These are phyloP conservation scores for Phytophthora cryptogea DNA, from an alignment of 352 stramenopile genomes.

Conservation along the genomic window DNA sequence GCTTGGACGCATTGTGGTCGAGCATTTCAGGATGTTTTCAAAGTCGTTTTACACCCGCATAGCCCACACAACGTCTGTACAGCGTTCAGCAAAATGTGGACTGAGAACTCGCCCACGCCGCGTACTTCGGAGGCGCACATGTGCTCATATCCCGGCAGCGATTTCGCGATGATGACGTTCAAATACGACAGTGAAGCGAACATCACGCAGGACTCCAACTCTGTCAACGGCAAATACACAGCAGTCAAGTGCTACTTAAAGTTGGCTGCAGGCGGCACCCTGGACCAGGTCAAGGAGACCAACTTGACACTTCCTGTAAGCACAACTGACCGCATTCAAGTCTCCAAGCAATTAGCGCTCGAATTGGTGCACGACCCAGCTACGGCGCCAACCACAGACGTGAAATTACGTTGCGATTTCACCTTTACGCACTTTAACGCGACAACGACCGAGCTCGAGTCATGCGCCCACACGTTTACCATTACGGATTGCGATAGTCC, in stretches of 20 bases:
- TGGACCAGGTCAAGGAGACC: background rate
- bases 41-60: conserved; percentile 41
- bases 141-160: conserved; percentile 27
- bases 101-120: conserved; percentile 13
- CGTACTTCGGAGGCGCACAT: conserved; percentile 5
- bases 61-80: conserved; percentile 20
- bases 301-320: background rate
- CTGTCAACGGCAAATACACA: conserved; percentile 30
- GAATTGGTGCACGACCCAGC: conserved; percentile 13
- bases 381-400: conserved; percentile 13
- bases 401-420: conserved; percentile 17
- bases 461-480: conserved; percentile 13
- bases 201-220: conserved; percentile 1
- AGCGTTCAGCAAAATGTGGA: conserved; percentile 26
- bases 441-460: conserved; percentile 3
- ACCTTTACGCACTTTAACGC: conserved; percentile 22
- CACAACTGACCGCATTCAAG: background rate
- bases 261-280: conserved; percentile 4
- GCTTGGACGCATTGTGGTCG: conserved; percentile 62
- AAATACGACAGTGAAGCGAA: conserved; percentile 16
- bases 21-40: conserved; percentile 30
- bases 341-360: conserved; percentile 19
- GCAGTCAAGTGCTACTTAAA: conserved; percentile 31
- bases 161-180: conserved; percentile 29
- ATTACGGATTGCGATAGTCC: conserved; percentile 16